These are phyloP conservation scores for Ustanciosporium gigantosporum DNA, from an alignment of 1,284 basidiomycete genomes.

Conservation along the genomic window DNA sequence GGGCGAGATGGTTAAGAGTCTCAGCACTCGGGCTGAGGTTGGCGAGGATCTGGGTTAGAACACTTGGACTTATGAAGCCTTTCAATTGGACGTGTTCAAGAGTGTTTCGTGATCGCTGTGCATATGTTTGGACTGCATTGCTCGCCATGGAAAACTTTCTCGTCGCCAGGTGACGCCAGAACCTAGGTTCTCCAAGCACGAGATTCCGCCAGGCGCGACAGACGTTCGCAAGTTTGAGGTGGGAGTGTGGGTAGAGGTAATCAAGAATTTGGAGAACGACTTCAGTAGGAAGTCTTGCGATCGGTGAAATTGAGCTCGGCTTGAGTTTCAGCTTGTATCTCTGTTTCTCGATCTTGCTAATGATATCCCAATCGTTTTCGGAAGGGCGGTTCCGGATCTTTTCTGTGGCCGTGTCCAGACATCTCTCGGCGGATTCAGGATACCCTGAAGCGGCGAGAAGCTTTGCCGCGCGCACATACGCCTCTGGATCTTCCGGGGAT, in stretches of 20 bases:
- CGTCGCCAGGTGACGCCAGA: background rate
- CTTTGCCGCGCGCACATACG: conserved; percentile 18
- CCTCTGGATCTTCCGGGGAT: conserved; percentile 9
- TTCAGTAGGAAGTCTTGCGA: background rate
- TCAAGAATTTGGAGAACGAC: background rate
- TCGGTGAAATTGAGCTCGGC: background rate
- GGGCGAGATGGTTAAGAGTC: conserved; percentile 5
- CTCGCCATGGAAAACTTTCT: background rate
- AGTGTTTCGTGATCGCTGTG: conserved; percentile 1
- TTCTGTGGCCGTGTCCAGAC: conserved; percentile 8
- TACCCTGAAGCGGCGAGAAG: conserved; percentile 6
- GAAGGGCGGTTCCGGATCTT: background rate
- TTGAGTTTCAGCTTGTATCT: background rate
- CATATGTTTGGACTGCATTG: background rate
- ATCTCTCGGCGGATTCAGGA: conserved; percentile 4
- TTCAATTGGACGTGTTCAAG: conserved; percentile 5
- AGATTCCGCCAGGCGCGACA: background rate
- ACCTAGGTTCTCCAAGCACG: background rate
- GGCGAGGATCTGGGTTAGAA: background rate
- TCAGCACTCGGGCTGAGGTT: background rate
- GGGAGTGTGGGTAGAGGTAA: background rate
- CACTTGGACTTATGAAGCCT: background rate
- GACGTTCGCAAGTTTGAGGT: background rate
- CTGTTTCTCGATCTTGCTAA: conserved; percentile 13
- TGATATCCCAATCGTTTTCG: background rate